phyloP scores from a whole-genome alignment of 345 rosid genomes.

The Syzygium oleosum region DNA sequence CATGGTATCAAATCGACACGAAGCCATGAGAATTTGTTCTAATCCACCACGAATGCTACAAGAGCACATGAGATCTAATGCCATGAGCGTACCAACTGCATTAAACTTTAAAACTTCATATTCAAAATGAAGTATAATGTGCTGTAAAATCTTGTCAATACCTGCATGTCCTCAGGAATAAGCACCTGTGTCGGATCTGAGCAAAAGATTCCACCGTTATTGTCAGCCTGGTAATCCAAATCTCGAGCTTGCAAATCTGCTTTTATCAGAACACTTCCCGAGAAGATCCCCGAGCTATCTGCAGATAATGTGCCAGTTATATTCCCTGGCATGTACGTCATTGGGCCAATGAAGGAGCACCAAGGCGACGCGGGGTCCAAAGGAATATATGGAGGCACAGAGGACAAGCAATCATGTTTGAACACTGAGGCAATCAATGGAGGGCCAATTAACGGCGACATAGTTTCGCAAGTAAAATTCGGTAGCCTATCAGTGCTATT shows the following conservation, averaged over 20 bases:
- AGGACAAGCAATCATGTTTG: conserved; percentile 72
- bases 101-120: not conserved
- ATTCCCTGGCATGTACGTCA: conserved; percentile 28
- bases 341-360: conserved; percentile 38
- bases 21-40: not conserved
- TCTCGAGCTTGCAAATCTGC: conserved; percentile 43
- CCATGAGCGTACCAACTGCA: not conserved
- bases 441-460: conserved; percentile 19
- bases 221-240: conserved; percentile 50
- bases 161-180: conserved; percentile 63
- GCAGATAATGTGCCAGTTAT: conserved; percentile 32
- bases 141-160: conserved; percentile 8
- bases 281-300: conserved; percentile 33
- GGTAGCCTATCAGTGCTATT: conserved; percentile 3
- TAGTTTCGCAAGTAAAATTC: conserved; percentile 17
- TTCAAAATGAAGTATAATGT: not conserved
- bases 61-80: not conserved
- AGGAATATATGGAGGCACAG: conserved; percentile 54
- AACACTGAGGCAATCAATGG: conserved; percentile 29
- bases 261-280: conserved; percentile 27
- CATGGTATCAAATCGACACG: not conserved
- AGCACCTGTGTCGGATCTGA: conserved; percentile 38
- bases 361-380: conserved; percentile 51
- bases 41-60: not conserved
- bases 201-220: conserved; percentile 47